Conservation (phyloP, 495 filamentous ascomycete species). For the Annulohypoxylon stygium region DNA sequence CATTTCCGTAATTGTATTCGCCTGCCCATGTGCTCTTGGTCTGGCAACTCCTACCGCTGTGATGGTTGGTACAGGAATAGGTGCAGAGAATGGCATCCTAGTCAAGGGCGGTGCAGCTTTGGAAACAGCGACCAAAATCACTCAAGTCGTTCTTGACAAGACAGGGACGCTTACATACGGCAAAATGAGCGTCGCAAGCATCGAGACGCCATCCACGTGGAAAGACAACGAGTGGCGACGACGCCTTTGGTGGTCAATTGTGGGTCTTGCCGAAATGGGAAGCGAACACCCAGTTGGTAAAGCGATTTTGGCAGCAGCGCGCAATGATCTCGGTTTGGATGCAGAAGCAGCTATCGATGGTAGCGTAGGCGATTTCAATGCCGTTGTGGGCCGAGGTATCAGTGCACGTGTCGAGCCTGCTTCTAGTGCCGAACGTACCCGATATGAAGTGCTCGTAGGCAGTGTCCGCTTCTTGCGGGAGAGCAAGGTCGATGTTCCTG, state of each 20-base stretch:
- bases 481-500: constrained; percentile 74
- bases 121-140: constrained; percentile 92
- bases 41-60: constrained; percentile 96
- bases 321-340: constrained; percentile 76
- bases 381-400: constrained; percentile 86
- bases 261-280: constrained; percentile 92
- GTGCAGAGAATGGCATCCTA: constrained; percentile 96
- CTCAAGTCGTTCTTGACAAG: constrained; percentile 98
- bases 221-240: constrained; percentile 73
- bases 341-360: constrained; percentile 83
- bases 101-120: constrained; percentile 96
- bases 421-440: constrained; percentile 70
- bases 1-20: constrained; percentile 98
- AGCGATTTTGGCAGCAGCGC: constrained; percentile 81
- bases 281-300: constrained; percentile 96
- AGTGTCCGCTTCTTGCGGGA: constrained; percentile 82
- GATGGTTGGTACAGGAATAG: constrained; percentile 98
- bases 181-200: constrained; percentile 88
- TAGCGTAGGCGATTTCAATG: constrained; percentile 84
- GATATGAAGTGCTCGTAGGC: constrained; percentile 85
- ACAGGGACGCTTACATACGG: constrained; percentile 96
- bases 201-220: constrained; percentile 76
- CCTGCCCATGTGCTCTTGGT: constrained; percentile 95
- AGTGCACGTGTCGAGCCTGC: constrained; percentile 83
- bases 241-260: constrained; percentile 91